Percentiles rank a stretch among this genome's conserved stretches.
These are phyloP conservation scores for Xylaria hypoxylon DNA, from an alignment of 2,329 filamentous ascomycete genomes.

Conservation along the genomic window DNA sequence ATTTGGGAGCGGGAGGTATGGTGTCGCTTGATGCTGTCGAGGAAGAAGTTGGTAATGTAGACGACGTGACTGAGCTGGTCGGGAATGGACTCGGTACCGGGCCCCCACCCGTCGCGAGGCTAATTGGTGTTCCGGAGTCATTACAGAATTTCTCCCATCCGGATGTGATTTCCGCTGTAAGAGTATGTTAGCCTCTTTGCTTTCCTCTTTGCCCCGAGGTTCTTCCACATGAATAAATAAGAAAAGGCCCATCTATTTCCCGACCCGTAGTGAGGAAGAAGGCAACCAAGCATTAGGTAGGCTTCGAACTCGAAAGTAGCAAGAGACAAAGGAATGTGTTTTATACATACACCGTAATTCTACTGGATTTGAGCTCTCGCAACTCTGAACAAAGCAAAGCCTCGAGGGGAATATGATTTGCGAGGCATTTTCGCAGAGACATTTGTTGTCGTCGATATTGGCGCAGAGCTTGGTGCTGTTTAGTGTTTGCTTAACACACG, in stretches of 20 bases:
- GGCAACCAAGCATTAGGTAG: background rate
- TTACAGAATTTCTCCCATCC: conserved; percentile 35
- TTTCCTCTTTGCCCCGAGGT: too few relatives aligned
- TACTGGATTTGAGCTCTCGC: conserved; percentile 3
- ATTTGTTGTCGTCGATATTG: conserved; percentile 39
- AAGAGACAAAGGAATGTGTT: conserved; percentile 5
- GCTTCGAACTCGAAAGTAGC: background rate
- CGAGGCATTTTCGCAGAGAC: conserved; percentile 40
- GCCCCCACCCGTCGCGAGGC: background rate
- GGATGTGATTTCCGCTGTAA: conserved; percentile 27
- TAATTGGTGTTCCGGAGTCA: conserved; percentile 23
- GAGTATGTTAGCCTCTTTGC: conserved; percentile 19
- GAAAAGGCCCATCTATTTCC: background rate
- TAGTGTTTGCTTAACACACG: conserved; percentile 39
- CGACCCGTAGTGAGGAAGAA: background rate
- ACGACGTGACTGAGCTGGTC: conserved; percentile 4
- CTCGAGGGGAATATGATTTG: conserved; percentile 31
- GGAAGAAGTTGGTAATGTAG: conserved; percentile 13
- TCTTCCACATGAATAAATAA: too few relatives aligned
- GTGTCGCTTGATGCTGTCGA: conserved; percentile 13
- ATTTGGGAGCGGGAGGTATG: background rate
- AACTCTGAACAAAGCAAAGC: conserved; percentile 32
- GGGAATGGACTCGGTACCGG: background rate
- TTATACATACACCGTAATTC: conserved; percentile 30
- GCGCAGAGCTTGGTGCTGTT: conserved; percentile 32